phyloP scores from a whole-genome alignment of 164 flowering plant genomes.

The Vitis rotundifolia region DNA sequence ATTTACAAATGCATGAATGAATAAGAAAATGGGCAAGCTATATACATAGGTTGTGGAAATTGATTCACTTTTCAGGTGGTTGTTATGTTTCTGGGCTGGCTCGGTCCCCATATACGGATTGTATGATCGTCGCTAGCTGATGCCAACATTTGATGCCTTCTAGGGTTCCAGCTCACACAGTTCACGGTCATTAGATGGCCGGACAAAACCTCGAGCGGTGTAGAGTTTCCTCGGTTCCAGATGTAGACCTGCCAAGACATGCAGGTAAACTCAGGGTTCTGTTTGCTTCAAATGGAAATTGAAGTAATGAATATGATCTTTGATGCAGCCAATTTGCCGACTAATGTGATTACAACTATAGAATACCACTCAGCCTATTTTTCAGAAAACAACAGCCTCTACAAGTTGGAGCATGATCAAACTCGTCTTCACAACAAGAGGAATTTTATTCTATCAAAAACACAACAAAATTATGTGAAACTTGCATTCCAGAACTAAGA shows the following conservation, averaged over 20 bases:
- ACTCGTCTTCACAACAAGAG: too few species aligned
- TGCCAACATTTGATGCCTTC: conserved; percentile 70
- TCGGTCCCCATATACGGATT: conserved; percentile 85
- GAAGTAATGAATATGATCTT: neutral
- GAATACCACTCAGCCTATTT: too few species aligned
- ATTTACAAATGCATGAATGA: conserved; percentile 8
- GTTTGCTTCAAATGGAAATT: neutral
- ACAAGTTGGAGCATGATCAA: too few species aligned
- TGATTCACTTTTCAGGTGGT: neutral
- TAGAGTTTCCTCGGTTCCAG: conserved; percentile 62
- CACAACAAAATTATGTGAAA: too few species aligned
- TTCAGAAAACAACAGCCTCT: too few species aligned
- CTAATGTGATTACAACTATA: neutral
- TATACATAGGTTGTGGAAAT: neutral
- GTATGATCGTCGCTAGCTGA: conserved; percentile 93
- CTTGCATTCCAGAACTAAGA: too few species aligned
- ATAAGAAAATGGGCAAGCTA: conserved; percentile 7
- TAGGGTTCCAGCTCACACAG: conserved; percentile 92
- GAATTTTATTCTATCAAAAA: too few species aligned
- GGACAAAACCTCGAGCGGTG: conserved; percentile 62
- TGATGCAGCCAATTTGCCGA: neutral
- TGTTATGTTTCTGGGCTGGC: neutral
- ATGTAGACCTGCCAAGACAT: conserved; percentile 64
- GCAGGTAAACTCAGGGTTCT: neutral
- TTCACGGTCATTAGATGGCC: conserved; percentile 88